Evolutionary conservation across 2,329 filamentous ascomycete genomes (phyloP), one percentile per base, ranked within the genome.

Genomic region (Trichoderma citrinoviride): DNA sequence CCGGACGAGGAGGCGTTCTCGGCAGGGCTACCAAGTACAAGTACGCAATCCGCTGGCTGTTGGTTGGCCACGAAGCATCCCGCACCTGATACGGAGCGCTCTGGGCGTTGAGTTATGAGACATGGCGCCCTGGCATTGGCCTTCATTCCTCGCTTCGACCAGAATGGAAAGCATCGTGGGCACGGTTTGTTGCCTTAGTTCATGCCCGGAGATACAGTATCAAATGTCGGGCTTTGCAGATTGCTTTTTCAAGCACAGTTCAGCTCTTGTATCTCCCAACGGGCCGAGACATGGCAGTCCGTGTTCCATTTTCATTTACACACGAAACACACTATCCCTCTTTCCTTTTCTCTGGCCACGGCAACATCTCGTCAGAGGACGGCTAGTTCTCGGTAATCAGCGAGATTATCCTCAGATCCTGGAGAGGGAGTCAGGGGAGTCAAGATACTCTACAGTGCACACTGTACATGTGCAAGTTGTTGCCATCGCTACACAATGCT

Each of bases 271-370:
- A 54, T 54, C 29, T 46, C 58, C 58, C 58, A 62, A 53, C 37
- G 49, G 58, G 49, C 58, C 58, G 58, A 62, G 58, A 62, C 58
- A 62, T 53, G 47, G 37, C 58, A 53, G 33, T 54, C 58, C 58
- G 58, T 62, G 58, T 62, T 62, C 58, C 58, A 62, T 62, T 62
- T 54, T 62, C 58, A 62, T 62, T 62, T 62, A 19, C 58, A 54
- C 21, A 46, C 58, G 58, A 62, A 62, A 62, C 47, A 40, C 58
- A 49, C 40, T 53, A 46, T n/a, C 49, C 19, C 25, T 46, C n/a
- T 58, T 37, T 37, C 10, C 17, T 46, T 25, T 58, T 21, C 21
- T 50, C n/a, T 37, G 46, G 41, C 15, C 41, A 37, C 23, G 40
- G 58, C 58, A 53, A 62, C 47, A 25, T 50, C 29, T 60, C 7